These are phyloP conservation scores for Sclerotinia subarctica DNA, from an alignment of 2,329 filamentous ascomycete species.

Conservation along the genomic window DNA sequence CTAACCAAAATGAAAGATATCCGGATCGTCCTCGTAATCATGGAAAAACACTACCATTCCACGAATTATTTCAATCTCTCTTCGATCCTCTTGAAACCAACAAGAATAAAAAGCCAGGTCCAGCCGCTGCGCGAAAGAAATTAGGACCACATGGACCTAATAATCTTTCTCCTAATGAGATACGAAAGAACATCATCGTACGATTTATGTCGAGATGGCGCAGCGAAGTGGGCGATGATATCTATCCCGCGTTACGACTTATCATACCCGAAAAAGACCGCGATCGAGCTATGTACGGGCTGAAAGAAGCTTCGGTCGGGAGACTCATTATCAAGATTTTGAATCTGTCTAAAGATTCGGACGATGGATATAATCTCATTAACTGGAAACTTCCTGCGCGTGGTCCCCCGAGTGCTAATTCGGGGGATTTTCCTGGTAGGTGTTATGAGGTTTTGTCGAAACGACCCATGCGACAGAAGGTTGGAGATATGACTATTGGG, in stretches of 20 bases:
- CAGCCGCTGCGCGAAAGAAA: slow-evolving; percentile 53
- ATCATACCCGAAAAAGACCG: slow-evolving; percentile 92
- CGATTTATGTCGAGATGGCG: slow-evolving; percentile 86
- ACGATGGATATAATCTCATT: slow-evolving; percentile 79
- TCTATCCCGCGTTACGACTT: slow-evolving; percentile 87
- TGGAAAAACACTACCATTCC: slow-evolving; percentile 75
- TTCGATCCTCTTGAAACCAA: slow-evolving; percentile 81
- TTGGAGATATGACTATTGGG: slow-evolving; percentile 78
- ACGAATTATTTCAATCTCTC: slow-evolving; percentile 69
- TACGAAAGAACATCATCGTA: slow-evolving; percentile 76
- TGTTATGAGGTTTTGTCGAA: slow-evolving; percentile 87
- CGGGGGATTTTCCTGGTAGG: slow-evolving; percentile 87
- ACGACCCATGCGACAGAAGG: slow-evolving; percentile 68
- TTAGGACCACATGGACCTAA: slow-evolving; percentile 49
- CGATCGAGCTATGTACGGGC: slow-evolving; percentile 85
- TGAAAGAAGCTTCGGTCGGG: slow-evolving; percentile 89
- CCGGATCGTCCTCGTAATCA: slow-evolving; percentile 80
- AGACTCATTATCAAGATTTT: slow-evolving; percentile 89
- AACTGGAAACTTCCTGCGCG: slow-evolving; percentile 91
- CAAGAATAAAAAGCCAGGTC: slow-evolving; percentile 58
- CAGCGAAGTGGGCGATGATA: slow-evolving; percentile 82
- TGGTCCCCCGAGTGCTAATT: slow-evolving; percentile 58
- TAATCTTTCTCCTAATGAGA: slow-evolving; percentile 69
- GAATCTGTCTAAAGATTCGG: slow-evolving; percentile 86
- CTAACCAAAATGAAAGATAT: slow-evolving; percentile 51